Conservation (phyloP, 2,329 filamentous ascomycete species). For the Neurospora sp. region DNA sequence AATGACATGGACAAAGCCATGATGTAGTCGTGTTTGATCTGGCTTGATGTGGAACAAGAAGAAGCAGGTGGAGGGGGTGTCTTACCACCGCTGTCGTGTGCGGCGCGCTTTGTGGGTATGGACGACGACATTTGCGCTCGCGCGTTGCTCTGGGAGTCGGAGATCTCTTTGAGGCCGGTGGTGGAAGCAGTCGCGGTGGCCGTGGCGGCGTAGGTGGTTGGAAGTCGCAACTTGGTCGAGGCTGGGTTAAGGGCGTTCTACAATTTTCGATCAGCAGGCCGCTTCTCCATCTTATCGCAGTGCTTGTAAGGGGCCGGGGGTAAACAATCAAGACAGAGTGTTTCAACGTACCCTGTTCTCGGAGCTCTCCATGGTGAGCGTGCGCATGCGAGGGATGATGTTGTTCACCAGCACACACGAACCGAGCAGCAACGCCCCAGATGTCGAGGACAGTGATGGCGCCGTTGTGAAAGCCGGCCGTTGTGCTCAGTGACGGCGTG, state of each 20-base stretch:
- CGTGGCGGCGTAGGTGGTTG: constrained; percentile 8
- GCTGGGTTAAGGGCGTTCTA: constrained; percentile 10
- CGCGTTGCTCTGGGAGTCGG: constrained; percentile 50
- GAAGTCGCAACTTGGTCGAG: constrained; percentile 14
- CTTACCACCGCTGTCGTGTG: constrained; percentile 18
- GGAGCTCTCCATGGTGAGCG: constrained; percentile 25
- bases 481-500: not conserved
- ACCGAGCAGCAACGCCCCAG: constrained; percentile 29
- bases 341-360: constrained; percentile 25
- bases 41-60: not conserved
- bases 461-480: constrained; percentile 15
- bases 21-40: constrained; percentile 6
- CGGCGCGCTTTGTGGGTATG: constrained; percentile 39
- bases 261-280: constrained; percentile 5
- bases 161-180: constrained; percentile 40
- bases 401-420: constrained; percentile 23
- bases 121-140: constrained; percentile 35
- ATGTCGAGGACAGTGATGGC: constrained; percentile 19
- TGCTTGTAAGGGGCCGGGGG: not conserved
- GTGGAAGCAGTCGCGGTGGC: constrained; percentile 5
- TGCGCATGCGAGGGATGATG: constrained; percentile 20
- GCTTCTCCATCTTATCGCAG: not conserved
- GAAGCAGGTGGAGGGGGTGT: not conserved
- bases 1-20: constrained; percentile 2
- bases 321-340: not conserved